phyloP scores from a whole-genome alignment of 148 eudicot genomes.

The Vaccinium vitisidaea region DNA sequence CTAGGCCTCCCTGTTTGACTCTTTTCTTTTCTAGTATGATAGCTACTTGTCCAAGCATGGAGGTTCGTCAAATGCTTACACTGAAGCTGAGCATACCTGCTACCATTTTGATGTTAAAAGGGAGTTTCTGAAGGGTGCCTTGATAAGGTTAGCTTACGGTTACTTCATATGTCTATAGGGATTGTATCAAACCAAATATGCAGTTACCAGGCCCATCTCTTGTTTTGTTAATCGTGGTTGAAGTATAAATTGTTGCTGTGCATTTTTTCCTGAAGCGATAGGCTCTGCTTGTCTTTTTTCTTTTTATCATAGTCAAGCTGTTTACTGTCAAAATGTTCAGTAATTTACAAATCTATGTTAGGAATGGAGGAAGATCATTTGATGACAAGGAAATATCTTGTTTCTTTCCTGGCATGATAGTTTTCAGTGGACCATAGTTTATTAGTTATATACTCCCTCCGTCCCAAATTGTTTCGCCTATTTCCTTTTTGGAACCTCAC shows the following conservation, averaged over 20 bases:
- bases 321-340: neutral
- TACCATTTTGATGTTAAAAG: slow-evolving; percentile 90
- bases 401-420: neutral
- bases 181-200: neutral
- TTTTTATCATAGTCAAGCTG: neutral
- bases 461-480: no score
- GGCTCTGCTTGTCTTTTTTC: neutral
- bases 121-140: slow-evolving; percentile 83
- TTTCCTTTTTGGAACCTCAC: no score
- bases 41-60: slow-evolving; percentile 97
- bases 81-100: slow-evolving; percentile 93
- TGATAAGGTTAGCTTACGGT: slow-evolving; percentile 42
- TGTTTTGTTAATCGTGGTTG: neutral
- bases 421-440: neutral
- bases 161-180: neutral
- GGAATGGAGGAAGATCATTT: neutral
- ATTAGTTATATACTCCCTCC: neutral
- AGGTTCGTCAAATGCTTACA: slow-evolving; percentile 97
- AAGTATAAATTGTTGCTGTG: neutral
- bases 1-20: slow-evolving; percentile 21
- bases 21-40: slow-evolving; percentile 69
- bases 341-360: neutral
- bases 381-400: neutral
- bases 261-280: neutral
- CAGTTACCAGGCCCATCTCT: neutral